These are phyloP conservation scores for Malus hybrid DNA, from an alignment of 331 rosid species.

Conservation along the genomic window DNA sequence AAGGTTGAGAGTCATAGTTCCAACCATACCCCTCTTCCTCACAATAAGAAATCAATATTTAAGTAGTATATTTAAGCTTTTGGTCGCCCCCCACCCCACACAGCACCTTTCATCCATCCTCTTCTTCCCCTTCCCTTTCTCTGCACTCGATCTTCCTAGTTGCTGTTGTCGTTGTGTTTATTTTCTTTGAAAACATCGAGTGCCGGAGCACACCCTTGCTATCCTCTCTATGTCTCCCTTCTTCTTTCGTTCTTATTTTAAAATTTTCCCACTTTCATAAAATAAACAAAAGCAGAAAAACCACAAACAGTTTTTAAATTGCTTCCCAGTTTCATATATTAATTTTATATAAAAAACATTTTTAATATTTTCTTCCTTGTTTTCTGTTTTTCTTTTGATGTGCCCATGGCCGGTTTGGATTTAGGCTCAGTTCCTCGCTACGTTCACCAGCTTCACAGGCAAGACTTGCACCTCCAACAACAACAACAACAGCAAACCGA, in stretches of 20 bases:
- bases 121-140: slow-evolving; percentile 31
- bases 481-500: slow-evolving; percentile 26
- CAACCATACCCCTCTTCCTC: slow-evolving; percentile 8
- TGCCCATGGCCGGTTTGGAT: slow-evolving; percentile 88
- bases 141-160: slow-evolving; percentile 43
- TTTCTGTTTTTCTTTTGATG: slow-evolving; percentile 52
- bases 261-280: slow-evolving; percentile 22
- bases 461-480: slow-evolving; percentile 51
- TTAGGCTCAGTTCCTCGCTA: slow-evolving; percentile 67
- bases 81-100: slow-evolving; percentile 5
- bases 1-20: slow-evolving; percentile 9
- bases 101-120: background rate
- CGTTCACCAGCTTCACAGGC: slow-evolving; percentile 55
- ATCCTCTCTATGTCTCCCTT: background rate
- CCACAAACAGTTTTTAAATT: slow-evolving; percentile 23
- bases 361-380: slow-evolving; percentile 39
- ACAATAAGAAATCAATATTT: slow-evolving; percentile 30
- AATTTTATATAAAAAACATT: background rate
- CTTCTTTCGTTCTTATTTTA: background rate
- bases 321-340: background rate
- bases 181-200: slow-evolving; percentile 7
- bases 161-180: slow-evolving; percentile 6
- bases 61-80: slow-evolving; percentile 31
- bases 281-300: slow-evolving; percentile 36
- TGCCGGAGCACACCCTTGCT: background rate